Evolutionary conservation across 176 grass and related monocot species (phyloP), one percentile per base, ranked within the genome.

Genomic region (Rhynchospora pubera): DNA sequence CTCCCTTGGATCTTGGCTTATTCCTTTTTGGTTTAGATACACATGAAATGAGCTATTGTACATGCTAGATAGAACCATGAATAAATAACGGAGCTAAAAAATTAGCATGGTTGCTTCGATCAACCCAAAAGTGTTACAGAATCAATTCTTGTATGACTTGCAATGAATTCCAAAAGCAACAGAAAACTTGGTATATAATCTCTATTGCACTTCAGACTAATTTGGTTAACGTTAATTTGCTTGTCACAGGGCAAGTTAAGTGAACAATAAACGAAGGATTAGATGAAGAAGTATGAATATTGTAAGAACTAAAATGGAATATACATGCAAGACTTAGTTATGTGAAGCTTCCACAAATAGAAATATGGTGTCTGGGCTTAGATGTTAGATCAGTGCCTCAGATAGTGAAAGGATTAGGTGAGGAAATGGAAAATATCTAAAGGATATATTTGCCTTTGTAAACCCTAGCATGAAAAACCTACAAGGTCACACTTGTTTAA

Each of bases 381-480:
- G 26, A 28, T 28, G 26, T 28, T 28, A 28, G 57, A 19, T 80
- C 15, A 45, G 42, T 46, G 66, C 66, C 16, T 70, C 34, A 82
- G 59, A 50, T 22, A 69, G 76, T 79, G 61, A 83, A 80, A 83
- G 65, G 65, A 86, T 86, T 78, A 43, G 66, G 43, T 85, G 86
- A 84, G 46, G 22, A 47, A 85, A 74, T n/a, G 14, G n/a, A 42
- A 60, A 71, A 21, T 22, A 84, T 60, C 0, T 77, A 84, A 61
- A 71, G 56, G 21, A 70, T 67, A 75, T 15, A 42, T 47, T 79
- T 83, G 62, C 52, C 28, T 51, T 77, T 11, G 7, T 46, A 65
- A 92, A 85, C 66, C 75, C 88, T 84, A 90, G 84, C 22, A 9
- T 86, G 83, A 87, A 77, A 94, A 97, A 91, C 90, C 88, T 92